Percentiles rank a stretch among this genome's conserved stretches.
phyloP scores from a whole-genome alignment of 306 rosid species.

The Oxytropis ochrocephala region DNA sequence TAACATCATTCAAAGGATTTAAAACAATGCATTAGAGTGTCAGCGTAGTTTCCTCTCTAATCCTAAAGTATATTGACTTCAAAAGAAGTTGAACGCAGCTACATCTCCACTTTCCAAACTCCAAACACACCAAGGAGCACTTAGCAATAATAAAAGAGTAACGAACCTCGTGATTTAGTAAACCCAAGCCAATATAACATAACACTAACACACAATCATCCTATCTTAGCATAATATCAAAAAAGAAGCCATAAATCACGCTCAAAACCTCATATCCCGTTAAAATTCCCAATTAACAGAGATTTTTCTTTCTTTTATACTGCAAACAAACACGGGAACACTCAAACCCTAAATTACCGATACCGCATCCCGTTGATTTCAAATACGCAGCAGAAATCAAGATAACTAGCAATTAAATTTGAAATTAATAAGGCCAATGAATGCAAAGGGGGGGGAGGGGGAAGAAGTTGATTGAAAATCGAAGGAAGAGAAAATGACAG shows the following conservation, averaged over 20 bases:
- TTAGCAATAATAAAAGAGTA: neutral
- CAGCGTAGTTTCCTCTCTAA: neutral
- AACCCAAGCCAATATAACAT: neutral
- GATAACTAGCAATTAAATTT: neutral
- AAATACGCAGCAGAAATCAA: neutral
- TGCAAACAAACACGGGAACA: neutral
- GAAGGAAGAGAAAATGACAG: conserved; percentile 2
- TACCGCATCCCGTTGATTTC: conserved; percentile 17
- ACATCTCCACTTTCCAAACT: conserved; percentile 10
- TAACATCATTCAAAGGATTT: neutral
- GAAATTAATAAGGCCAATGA: neutral
- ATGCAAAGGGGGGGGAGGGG: neutral
- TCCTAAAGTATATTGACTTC: neutral
- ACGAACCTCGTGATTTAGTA: neutral
- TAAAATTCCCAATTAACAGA: neutral
- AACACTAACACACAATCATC: neutral
- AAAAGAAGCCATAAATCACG: conserved; percentile 9
- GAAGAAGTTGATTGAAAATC: neutral
- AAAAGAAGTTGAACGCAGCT: conserved; percentile 16
- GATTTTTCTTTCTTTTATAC: neutral
- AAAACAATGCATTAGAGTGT: neutral
- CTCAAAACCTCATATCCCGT: neutral
- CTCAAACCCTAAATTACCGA: conserved; percentile 17
- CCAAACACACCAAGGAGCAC: neutral
- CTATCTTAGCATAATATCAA: neutral